A percentile compares a stretch with the other conserved stretches of the same genome.
phyloP scores from a whole-genome alignment of 2,329 filamentous ascomycete species.

The Alternaria conjuncta region DNA sequence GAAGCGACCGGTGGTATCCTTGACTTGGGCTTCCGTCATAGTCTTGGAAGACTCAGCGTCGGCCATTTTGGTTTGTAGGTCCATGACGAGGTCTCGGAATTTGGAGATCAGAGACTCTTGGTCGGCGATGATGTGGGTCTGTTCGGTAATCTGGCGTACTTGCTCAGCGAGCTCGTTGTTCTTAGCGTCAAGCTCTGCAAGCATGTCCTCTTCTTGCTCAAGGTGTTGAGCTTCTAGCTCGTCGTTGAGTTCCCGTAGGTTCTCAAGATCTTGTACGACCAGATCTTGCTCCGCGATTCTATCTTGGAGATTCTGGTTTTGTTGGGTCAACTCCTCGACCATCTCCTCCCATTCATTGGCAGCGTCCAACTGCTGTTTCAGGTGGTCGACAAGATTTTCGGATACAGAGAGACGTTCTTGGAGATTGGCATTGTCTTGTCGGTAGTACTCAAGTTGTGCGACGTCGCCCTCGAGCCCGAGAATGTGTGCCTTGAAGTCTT shows the following conservation, averaged over 20 bases:
- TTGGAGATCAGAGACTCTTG: conserved; percentile 88
- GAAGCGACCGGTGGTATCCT: conserved; percentile 85
- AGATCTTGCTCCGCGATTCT: conserved; percentile 82
- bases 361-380: conserved; percentile 89
- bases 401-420: conserved; percentile 76
- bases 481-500: conserved; percentile 68
- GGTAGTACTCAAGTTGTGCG: conserved; percentile 44
- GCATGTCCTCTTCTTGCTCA: conserved; percentile 91
- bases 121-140: conserved; percentile 82
- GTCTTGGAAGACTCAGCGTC: conserved; percentile 92
- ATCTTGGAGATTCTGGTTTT: conserved; percentile 83
- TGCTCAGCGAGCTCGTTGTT: conserved; percentile 86
- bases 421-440: conserved; percentile 69
- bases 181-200: conserved; percentile 89
- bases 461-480: conserved; percentile 47
- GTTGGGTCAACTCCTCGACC: conserved; percentile 88
- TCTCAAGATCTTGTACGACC: conserved; percentile 86
- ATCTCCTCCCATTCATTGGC: conserved; percentile 89
- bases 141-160: conserved; percentile 71
- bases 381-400: conserved; percentile 79
- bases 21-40: conserved; percentile 89
- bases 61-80: conserved; percentile 83
- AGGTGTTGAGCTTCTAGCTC: conserved; percentile 93
- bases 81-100: conserved; percentile 88
- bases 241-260: conserved; percentile 88